Percentiles rank a stretch among this genome's conserved stretches.
Conservation (phyloP, 2,329 filamentous ascomycete species). For the Stylonectria norvegica region DNA sequence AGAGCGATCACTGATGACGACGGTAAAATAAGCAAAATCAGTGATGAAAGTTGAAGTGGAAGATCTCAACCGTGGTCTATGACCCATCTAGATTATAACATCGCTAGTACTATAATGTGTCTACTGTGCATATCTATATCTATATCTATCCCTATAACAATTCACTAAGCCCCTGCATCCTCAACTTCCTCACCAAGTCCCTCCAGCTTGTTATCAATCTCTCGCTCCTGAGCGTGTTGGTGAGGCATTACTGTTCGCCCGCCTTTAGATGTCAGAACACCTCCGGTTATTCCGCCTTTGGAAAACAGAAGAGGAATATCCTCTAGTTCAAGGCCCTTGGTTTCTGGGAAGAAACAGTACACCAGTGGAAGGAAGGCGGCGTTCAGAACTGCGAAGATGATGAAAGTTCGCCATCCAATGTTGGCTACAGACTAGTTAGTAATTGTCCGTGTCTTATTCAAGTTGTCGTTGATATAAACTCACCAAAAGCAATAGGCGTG, state of each 20-base stretch:
- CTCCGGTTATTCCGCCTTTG: constrained; percentile 9
- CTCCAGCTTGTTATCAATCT: constrained; percentile 2
- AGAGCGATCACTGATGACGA: no score
- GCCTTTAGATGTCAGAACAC: constrained; percentile 7
- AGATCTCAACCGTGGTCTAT: no score
- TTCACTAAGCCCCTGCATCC: neutral
- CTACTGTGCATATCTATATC: no score
- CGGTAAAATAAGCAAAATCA: no score
- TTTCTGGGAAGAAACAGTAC: constrained; percentile 30
- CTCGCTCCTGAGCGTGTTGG: constrained; percentile 8
- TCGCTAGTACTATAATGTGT: no score
- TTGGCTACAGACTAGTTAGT: constrained; percentile 9
- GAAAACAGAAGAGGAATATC: constrained; percentile 23
- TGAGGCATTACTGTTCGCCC: constrained; percentile 7
- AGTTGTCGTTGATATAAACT: no score
- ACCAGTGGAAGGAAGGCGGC: constrained; percentile 27
- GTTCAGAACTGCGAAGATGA: constrained; percentile 30
- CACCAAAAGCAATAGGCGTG: neutral
- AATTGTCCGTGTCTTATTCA: no score
- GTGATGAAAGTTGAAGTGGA: no score
- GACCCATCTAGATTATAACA: no score
- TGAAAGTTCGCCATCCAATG: constrained; percentile 28
- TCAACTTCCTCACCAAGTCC: constrained; percentile 5
- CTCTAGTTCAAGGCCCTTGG: constrained; percentile 40
- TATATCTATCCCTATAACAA: no score